Conservation (phyloP, 1,284 basidiomycete genomes). For the Hypsizygus ulmarius region DNA sequence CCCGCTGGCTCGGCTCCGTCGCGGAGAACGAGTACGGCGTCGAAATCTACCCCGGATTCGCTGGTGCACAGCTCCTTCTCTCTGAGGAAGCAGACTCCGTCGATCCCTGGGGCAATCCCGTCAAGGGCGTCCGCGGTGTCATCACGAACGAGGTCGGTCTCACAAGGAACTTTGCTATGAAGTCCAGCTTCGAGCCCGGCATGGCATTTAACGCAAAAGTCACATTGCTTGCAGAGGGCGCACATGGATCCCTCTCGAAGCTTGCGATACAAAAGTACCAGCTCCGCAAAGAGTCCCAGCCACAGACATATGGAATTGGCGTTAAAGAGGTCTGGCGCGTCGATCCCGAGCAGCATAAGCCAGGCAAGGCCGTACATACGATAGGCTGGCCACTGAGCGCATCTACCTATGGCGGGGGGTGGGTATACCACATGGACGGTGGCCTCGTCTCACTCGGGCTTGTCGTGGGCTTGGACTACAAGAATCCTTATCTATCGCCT, state of each 20-base stretch:
- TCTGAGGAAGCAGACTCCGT: slow-evolving; percentile 46
- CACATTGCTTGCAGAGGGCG: slow-evolving; percentile 94
- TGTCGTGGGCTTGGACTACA: slow-evolving; percentile 93
- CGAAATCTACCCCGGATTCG: slow-evolving; percentile 97
- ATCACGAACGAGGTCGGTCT: slow-evolving; percentile 95
- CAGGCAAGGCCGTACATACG: slow-evolving; percentile 90
- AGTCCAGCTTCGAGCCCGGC: slow-evolving; percentile 92
- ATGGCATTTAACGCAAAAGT: slow-evolving; percentile 96
- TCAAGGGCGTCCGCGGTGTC: slow-evolving; percentile 76
- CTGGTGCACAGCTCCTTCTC: slow-evolving; percentile 82
- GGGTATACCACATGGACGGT: slow-evolving; percentile 95
- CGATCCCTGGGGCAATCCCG: slow-evolving; percentile 40
- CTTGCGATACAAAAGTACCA: slow-evolving; percentile 77
- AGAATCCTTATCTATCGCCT: slow-evolving; percentile 91
- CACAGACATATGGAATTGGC: slow-evolving; percentile 96
- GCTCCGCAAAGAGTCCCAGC: slow-evolving; percentile 76
- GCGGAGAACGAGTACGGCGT: slow-evolving; percentile 88
- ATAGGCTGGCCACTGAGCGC: slow-evolving; percentile 91
- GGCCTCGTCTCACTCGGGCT: slow-evolving; percentile 90
- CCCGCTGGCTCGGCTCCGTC: slow-evolving; percentile 86
- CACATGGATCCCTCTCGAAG: slow-evolving; percentile 91
- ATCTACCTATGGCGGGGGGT: slow-evolving; percentile 91
- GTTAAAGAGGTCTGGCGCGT: slow-evolving; percentile 98
- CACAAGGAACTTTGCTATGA: slow-evolving; percentile 75
- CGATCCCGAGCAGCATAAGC: slow-evolving; percentile 54